Evolutionary conservation across 1,284 basidiomycete species (phyloP).

Genomic region (Microbotryum violaceum): DNA sequence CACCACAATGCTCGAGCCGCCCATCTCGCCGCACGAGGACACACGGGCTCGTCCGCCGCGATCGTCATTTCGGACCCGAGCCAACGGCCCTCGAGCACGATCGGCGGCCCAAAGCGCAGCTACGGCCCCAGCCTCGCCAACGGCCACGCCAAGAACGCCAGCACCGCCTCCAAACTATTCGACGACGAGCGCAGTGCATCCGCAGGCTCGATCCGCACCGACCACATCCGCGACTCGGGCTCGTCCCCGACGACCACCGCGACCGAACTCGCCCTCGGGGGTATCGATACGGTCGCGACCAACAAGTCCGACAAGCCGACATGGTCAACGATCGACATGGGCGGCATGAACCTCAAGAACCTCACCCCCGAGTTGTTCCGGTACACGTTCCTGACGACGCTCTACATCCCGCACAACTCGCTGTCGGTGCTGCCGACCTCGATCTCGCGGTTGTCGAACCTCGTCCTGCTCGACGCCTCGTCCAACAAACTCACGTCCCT

Average conservation of each 20-base stretch:
- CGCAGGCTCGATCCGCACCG: conserved; percentile 16
- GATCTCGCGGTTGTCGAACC: conserved; percentile 73
- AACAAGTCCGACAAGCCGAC: conserved; percentile 42
- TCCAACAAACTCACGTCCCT: conserved; percentile 74
- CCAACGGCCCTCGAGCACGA: conserved; percentile 37
- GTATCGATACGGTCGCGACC: neutral
- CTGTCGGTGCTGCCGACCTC: conserved; percentile 72
- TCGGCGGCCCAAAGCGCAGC: conserved; percentile 21
- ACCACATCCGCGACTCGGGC: conserved; percentile 37
- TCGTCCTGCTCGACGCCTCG: conserved; percentile 87
- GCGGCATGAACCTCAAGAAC: conserved; percentile 87
- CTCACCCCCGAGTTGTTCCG: conserved; percentile 72
- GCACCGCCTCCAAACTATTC: conserved; percentile 29
- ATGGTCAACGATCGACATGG: conserved; percentile 94
- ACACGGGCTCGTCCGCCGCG: conserved; percentile 45
- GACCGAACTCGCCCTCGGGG: neutral
- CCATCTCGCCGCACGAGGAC: conserved; percentile 49
- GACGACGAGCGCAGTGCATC: conserved; percentile 20
- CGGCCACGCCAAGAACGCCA: conserved; percentile 33
- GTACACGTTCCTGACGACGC: conserved; percentile 88
- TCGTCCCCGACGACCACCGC: conserved; percentile 14
- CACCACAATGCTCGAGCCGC: conserved; percentile 53
- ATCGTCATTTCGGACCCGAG: conserved; percentile 46
- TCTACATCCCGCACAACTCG: conserved; percentile 96
- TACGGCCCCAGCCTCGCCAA: conserved; percentile 38